Percentiles rank a stretch among this genome's conserved stretches.
Conservation (phyloP, 2,329 filamentous ascomycete species). For the Aspergillus pseudoterreus region DNA sequence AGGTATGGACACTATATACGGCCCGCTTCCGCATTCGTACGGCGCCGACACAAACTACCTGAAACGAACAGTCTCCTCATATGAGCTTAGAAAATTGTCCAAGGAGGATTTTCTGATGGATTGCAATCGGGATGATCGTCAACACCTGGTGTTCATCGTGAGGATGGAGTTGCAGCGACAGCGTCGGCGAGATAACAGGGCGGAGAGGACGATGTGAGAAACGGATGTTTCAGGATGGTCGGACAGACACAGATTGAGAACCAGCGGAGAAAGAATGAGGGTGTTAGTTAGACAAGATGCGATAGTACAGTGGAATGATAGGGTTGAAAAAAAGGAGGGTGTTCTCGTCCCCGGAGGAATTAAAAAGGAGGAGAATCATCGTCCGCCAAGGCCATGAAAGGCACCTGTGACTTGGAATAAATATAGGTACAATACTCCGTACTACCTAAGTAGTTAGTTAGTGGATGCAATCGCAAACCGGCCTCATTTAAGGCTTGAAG, state of each 20-base stretch:
- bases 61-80: not conserved
- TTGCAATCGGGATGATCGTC: not conserved
- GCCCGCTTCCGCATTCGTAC: constrained; percentile 3
- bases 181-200: not conserved
- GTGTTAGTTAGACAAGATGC: not conserved
- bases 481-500: not conserved
- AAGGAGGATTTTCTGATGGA: not conserved
- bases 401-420: not conserved
- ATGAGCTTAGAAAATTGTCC: not conserved
- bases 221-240: not conserved
- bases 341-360: not conserved
- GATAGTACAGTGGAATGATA: not conserved
- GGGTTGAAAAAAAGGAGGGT: not conserved
- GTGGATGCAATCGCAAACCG: not conserved
- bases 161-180: not conserved
- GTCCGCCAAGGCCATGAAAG: too few relatives aligned
- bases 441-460: not conserved
- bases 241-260: not conserved
- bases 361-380: not conserved
- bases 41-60: constrained; percentile 4
- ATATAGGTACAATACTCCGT: not conserved
- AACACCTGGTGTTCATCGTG: not conserved
- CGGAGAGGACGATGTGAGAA: too few relatives aligned
- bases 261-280: not conserved
- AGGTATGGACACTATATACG: not conserved